These are phyloP conservation scores for Paecilomyces sp. DNA, from an alignment of 2,329 filamentous ascomycete species.

Conservation along the genomic window DNA sequence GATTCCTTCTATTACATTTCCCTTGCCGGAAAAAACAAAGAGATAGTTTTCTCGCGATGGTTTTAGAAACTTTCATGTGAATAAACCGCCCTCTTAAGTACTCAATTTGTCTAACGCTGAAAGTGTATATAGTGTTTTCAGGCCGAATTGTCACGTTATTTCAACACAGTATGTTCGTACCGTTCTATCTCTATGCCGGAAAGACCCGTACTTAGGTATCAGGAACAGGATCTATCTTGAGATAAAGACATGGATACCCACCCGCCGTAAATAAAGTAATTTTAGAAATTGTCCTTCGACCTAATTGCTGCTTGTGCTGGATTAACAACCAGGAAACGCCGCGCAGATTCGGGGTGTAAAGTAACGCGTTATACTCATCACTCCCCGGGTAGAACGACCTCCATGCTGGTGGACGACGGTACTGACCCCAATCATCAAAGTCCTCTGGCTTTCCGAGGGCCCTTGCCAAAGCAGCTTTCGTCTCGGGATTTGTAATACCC, in stretches of 20 bases:
- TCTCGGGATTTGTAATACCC: neutral
- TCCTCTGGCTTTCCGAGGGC: neutral
- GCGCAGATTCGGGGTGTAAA: neutral
- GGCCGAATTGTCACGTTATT: too few relatives aligned
- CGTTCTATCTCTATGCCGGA: neutral
- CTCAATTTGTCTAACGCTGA: too few relatives aligned
- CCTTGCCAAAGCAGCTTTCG: neutral
- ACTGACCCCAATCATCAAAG: neutral
- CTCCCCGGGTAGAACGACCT: neutral
- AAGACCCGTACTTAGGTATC: neutral
- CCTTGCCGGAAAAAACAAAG: too few relatives aligned
- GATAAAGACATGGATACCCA: neutral
- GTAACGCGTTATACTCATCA: neutral
- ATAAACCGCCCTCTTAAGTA: too few relatives aligned
- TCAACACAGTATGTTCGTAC: neutral
- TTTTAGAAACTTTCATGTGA: too few relatives aligned
- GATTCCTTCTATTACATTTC: too few relatives aligned
- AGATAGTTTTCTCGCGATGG: too few relatives aligned
- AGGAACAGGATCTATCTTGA: neutral
- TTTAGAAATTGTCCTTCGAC: neutral
- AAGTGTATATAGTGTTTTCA: too few relatives aligned
- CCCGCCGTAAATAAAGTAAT: neutral
- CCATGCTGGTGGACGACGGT: neutral
- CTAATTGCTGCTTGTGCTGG: neutral
- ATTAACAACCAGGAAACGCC: neutral